Base-by-base conservation (phyloP, 352 stramenopile genomes). In the Plasmopara halstedii region DNA sequence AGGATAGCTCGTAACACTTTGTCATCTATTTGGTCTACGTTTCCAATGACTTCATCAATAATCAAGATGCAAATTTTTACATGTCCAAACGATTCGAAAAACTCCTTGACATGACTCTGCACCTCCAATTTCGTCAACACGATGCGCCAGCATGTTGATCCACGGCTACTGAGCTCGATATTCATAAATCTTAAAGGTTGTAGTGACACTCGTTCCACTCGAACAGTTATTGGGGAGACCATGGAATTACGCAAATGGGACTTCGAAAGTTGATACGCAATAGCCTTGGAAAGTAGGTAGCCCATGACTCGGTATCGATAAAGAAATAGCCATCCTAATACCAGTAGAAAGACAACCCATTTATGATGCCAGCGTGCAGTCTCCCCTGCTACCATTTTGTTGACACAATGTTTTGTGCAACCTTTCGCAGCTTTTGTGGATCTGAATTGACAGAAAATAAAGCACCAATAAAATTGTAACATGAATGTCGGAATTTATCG, bases 11-110 rank as follows among this genome's bases (percentile, higher is more conserved):
- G 22, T 8, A 83, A 11, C 1, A 75, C 23, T 13, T 58, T 40
- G 31, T 81, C 63, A 20, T 85, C 65, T 6, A 84, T 17, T 2
- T 50, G 44, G 0, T 58, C 46, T 4, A 84, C 27, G 10, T 73
- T 56, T 3, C 64, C 56, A 18, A 62, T 29, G 7, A 85, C 42
- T 19, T 77, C 50, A 23, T 77, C 73, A 21, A 88, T 63, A 14
- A 49, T 54, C 15, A 88, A 56, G n/a, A 75, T 53, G 27, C 73
- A 67, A 23, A 88, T 78, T 39, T 84, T 85, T n/a, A 73, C 71
- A 42, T 83, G 73, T 6, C 73, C 72, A 46, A 86, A 88, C 18
- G 73, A 88, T 36, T 70, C 69, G 33, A 88, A 83, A 40, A 86
- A 88, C 18, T 68, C 72, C 29, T 64, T 64, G 11, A 88, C 60